Base-by-base conservation (phyloP, 2,329 filamentous ascomycete genomes). In the Penicillium capsulatum region DNA sequence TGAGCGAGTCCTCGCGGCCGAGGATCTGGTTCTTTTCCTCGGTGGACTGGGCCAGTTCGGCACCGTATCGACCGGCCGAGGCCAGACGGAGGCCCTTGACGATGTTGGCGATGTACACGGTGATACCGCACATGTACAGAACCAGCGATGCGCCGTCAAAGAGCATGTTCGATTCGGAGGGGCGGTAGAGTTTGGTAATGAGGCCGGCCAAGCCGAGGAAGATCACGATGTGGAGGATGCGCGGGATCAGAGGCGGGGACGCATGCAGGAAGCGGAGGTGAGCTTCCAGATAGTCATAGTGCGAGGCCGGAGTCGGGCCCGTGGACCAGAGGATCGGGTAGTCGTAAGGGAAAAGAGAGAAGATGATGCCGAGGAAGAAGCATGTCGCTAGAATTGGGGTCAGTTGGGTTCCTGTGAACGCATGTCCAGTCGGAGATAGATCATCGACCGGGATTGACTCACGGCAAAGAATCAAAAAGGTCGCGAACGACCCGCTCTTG, bases 291-390 rank as follows among this genome's bases (percentile, higher is more conserved):
- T 90, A 83, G 65, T 83, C 78, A 63, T 86, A 90, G 77, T 91
- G 94, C 30, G 75, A 55, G n/a, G 58, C 36, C 3, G 67, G 61
- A 4, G 68, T 69, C 0, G 65, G 58, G 7, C 54, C 50, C 4
- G 64, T 62, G 16, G 68, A 70, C 69, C 69, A 72, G 4, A 72
- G 66, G 36, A 72, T 66, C 10, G 69, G 69, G 53, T 72, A 72
- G 60, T 72, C 92, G 75, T 97, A 98, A 46, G 92, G 90, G 69
- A 97, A 94, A 48, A 83, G 82, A 57, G 89, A 89, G 78, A 97
- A 98, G 68, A 98, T 83, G 66, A 97, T 89, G 57, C 92, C 92
- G 50, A 98, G 84, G 79, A 97, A 95, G 79, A 98, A 98, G 68
- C 87, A 95, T 51, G 86, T 89, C 50, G 85, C 85, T 90, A 56